A percentile compares a stretch with the other conserved stretches of the same genome.
These are phyloP conservation scores for Citrullus colocynthis DNA, from an alignment of 306 rosid genomes.

Conservation along the genomic window DNA sequence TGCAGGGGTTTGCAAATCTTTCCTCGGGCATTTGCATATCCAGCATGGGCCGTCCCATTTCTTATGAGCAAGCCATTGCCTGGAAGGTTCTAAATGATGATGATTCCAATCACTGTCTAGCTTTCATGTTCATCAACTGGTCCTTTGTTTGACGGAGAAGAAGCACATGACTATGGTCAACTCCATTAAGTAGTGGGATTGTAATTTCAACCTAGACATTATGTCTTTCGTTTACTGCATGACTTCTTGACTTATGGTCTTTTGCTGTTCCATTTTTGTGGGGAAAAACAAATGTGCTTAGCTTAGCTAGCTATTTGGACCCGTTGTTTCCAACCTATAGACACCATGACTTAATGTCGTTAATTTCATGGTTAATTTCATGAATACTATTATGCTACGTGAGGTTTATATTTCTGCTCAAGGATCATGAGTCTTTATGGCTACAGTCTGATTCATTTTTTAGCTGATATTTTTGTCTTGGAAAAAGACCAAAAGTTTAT, in stretches of 20 bases:
- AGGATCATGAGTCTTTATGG: background rate
- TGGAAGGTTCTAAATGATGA: conserved; percentile 93
- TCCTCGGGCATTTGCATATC: conserved; percentile 77
- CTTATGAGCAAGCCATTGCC: conserved; percentile 79
- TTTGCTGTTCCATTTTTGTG: background rate
- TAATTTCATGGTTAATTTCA: background rate
- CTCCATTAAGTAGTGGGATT: background rate
- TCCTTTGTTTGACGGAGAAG: conserved; percentile 52
- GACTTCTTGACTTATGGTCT: background rate
- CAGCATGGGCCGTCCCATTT: conserved; percentile 81
- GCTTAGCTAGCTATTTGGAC: background rate
- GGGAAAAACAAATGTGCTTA: background rate
- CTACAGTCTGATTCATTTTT: background rate
- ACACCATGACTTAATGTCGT: background rate
- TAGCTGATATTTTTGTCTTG: no score
- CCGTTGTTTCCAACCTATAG: background rate
- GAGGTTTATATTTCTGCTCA: background rate
- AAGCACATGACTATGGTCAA: background rate
- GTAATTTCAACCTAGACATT: conserved; percentile 9
- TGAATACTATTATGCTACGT: background rate
- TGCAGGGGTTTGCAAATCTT: conserved; percentile 74
- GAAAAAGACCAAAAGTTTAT: no score
- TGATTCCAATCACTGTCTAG: conserved; percentile 86
- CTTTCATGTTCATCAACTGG: conserved; percentile 91
- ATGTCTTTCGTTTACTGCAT: background rate